Evolutionary conservation across 1,284 basidiomycete genomes (phyloP).

Genomic region (Veloboletus limbatus): DNA sequence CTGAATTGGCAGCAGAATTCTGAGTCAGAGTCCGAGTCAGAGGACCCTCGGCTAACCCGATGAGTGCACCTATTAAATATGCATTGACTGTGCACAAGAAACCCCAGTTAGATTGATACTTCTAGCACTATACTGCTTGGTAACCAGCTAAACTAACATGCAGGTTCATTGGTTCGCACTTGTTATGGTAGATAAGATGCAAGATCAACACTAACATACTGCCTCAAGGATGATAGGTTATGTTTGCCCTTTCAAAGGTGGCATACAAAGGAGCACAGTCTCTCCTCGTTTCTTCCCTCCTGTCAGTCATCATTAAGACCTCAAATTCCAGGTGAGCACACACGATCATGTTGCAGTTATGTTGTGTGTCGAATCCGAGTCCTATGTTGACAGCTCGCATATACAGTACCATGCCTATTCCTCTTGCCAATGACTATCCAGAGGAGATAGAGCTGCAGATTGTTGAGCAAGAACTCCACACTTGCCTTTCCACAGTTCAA

Average conservation of each 20-base stretch:
- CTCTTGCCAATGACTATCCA: neutral
- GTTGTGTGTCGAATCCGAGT: neutral
- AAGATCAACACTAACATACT: neutral
- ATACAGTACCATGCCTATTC: neutral
- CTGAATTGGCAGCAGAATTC: no score
- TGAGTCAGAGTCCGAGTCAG: no score
- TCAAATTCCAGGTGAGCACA: conserved; percentile 1
- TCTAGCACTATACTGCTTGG: neutral
- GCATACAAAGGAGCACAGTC: neutral
- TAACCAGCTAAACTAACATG: neutral
- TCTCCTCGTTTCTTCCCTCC: neutral
- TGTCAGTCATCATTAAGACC: neutral
- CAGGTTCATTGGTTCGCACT: neutral
- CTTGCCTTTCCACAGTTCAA: neutral
- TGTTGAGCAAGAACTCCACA: neutral
- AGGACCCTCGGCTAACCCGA: no score
- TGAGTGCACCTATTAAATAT: no score
- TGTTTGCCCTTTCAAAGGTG: neutral
- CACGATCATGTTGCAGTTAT: neutral
- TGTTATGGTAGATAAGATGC: neutral
- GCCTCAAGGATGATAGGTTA: conserved; percentile 10
- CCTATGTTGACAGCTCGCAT: conserved; percentile 2
- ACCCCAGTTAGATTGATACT: neutral
- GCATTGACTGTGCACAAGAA: no score
- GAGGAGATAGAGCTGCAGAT: neutral